phyloP scores from a whole-genome alignment of 192 early-diverging fungal species.

The Coemansia sp. region DNA sequence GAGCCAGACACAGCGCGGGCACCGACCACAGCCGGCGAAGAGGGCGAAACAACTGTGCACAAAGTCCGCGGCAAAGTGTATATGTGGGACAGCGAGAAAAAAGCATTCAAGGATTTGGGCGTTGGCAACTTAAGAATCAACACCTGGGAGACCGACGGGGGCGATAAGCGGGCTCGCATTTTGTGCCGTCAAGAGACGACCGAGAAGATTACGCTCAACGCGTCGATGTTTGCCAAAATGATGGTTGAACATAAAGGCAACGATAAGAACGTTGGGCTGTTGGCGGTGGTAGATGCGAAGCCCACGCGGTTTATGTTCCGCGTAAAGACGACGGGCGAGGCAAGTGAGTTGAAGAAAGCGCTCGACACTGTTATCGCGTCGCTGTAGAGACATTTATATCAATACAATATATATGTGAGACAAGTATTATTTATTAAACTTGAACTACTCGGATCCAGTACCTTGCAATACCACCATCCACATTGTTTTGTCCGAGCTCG shows the following conservation, averaged over 20 bases:
- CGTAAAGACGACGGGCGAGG: slow-evolving; percentile 21
- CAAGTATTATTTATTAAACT: too few relatives aligned
- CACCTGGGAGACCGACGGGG: slow-evolving; percentile 12
- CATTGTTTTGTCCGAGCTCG: not conserved
- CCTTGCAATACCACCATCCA: too few relatives aligned
- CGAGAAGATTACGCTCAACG: slow-evolving; percentile 52
- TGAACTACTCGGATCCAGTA: not conserved
- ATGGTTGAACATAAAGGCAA: slow-evolving; percentile 25
- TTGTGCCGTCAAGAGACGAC: slow-evolving; percentile 53
- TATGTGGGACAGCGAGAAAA: slow-evolving; percentile 30
- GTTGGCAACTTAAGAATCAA: slow-evolving; percentile 47
- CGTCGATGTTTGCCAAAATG: slow-evolving; percentile 52
- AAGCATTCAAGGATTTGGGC: slow-evolving; percentile 47
- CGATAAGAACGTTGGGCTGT: slow-evolving; percentile 44
- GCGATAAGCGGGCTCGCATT: slow-evolving; percentile 29
- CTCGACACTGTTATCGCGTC: slow-evolving; percentile 6
- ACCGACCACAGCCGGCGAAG: slow-evolving; percentile 47
- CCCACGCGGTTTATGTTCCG: slow-evolving; percentile 40
- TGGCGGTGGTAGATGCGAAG: slow-evolving; percentile 35
- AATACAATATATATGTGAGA: too few relatives aligned
- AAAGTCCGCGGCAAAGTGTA: slow-evolving; percentile 44
- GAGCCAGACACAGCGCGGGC: slow-evolving; percentile 1
- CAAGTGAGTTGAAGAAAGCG: not conserved
- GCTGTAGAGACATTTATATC: not conserved
- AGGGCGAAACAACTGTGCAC: slow-evolving; percentile 50